Evolutionary conservation across 495 filamentous ascomycete genomes (phyloP), one percentile per base, ranked within the genome.

Genomic region (Cladorrhinum samala): DNA sequence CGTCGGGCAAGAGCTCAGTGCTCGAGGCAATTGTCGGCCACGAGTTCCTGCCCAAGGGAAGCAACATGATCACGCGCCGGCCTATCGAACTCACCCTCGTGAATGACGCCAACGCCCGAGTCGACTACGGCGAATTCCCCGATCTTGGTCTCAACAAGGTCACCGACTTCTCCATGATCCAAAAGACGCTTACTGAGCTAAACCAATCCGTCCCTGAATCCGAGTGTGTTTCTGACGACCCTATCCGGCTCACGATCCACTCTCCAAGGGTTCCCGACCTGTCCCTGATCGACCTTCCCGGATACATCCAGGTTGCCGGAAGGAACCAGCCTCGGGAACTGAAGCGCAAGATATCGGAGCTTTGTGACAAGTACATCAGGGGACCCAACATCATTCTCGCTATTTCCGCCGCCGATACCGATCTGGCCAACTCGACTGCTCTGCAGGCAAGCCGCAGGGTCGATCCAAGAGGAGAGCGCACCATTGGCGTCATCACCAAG

Each of bases 331-430:
- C 93, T 0, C 70, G 83, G 13, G 89, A 96, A 69, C 73, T 99
- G 56, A 97, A 97, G 70, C 83, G 89, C 65, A 96, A 94, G 75
- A 99, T 99, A 61, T 80, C 86, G 7, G 91, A 96, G 60, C 84
- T 99, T 20, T 99, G 93, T 63, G 94, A 99, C 66, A 96, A 93
- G 75, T 99, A 97, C 62, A 97, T 99, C 52, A 88, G 94, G 65
- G 71, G 91, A 5, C 93, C 93, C 4, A 99, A 99, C 62, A 85
- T 99, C 56, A 95, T 99, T 53, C 73, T 99, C 33, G 93, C 93
- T 8, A 97, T 99, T 55, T 99, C 93, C 4, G 93, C 94, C 6
- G 93, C 93, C 24, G 94, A 97, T 72, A 91, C 96, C 30, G 93
- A 99, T 73, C 68, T 99, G 21, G 93, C 93, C 3, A 99, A 99